Conservation (phyloP, 2,329 filamentous ascomycete species). For the Berkeleyomyces rouxiae region DNA sequence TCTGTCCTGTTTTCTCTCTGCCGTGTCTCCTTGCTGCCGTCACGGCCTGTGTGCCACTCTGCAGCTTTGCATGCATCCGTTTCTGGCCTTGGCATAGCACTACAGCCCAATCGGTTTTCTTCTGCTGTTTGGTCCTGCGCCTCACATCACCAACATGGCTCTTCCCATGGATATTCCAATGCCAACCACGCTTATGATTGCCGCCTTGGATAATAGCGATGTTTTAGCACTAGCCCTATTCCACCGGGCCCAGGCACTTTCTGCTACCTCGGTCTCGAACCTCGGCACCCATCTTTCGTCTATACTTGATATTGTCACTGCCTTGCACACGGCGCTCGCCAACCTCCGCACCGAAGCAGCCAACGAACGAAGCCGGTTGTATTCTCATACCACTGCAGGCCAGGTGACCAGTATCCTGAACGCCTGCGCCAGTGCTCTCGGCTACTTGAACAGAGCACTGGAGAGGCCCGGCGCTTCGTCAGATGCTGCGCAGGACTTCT, state of each 20-base stretch:
- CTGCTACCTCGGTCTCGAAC: conserved; percentile 26
- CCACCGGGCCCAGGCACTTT: conserved; percentile 30
- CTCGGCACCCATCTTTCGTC: conserved; percentile 15
- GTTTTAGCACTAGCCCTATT: conserved; percentile 38
- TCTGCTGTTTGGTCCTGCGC: not conserved
- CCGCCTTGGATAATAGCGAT: conserved; percentile 38
- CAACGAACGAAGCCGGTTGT: conserved; percentile 37
- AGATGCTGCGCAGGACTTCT: conserved; percentile 16
- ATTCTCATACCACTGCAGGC: conserved; percentile 28
- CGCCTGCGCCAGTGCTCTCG: conserved; percentile 38
- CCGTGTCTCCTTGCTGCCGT: not conserved
- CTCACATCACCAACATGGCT: conserved; percentile 1
- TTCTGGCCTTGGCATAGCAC: not conserved
- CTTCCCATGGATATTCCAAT: conserved; percentile 13
- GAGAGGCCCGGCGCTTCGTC: conserved; percentile 25
- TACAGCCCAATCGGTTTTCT: not conserved
- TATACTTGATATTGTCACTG: conserved; percentile 32
- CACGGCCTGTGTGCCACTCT: not conserved
- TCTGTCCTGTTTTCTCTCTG: not conserved
- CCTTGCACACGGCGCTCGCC: conserved; percentile 38
- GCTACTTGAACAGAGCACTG: conserved; percentile 36
- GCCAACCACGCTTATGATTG: conserved; percentile 15
- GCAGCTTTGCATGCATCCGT: not conserved
- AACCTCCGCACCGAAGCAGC: conserved; percentile 40
- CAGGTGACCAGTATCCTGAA: conserved; percentile 36